Evolutionary conservation across 2,329 filamentous ascomycete genomes (phyloP), one percentile per base, ranked within the genome.

Genomic region (Coleophoma eucalyptorum): DNA sequence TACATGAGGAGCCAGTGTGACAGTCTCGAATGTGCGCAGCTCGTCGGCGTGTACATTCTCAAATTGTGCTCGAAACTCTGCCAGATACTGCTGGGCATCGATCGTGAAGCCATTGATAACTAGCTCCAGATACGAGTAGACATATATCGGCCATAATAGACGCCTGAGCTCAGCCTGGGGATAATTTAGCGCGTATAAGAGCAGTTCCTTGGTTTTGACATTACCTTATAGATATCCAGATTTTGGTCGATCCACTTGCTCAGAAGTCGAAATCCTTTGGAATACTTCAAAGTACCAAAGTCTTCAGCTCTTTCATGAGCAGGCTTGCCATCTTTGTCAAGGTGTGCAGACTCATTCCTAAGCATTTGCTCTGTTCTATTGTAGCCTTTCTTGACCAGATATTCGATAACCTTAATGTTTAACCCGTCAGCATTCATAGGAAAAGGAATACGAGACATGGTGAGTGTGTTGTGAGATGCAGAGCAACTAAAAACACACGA

Each of bases 331-430:
- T 91, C 89, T 19, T 86, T 79, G 50, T 93, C 89, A 40, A 94
- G 79, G 59, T 91, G 85, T 20, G 89, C 85, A 1, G 92, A 96
- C 69, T 99, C 94, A 68, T 90, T 87, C 41, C 94, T 84, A 48
- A 99, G 89, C 66, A 94, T 89, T 18, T 93, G 89, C 69, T 99
- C 94, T 1, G 94, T 97, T 20, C 88, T 81, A 49, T 86, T 91
- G 69, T 97, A 99, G 0, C 94, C 94, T 59, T 97, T 92, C 69
- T 99, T 99, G 2, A 91, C 83, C 1, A 99, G 78, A 68, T 99
- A 99, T 62, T 99, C 94, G 8, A 96, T 92, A 3, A 99, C 86
- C 84, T 88, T 62, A 8, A 26, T 26, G 10, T 26, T 6, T 3
- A 26, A 8, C 5, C 5, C 26, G 26, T 26, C 26, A 26, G 26